These are phyloP conservation scores for Solanum chacoense DNA, from an alignment of 305 asterid species.

Conservation along the genomic window DNA sequence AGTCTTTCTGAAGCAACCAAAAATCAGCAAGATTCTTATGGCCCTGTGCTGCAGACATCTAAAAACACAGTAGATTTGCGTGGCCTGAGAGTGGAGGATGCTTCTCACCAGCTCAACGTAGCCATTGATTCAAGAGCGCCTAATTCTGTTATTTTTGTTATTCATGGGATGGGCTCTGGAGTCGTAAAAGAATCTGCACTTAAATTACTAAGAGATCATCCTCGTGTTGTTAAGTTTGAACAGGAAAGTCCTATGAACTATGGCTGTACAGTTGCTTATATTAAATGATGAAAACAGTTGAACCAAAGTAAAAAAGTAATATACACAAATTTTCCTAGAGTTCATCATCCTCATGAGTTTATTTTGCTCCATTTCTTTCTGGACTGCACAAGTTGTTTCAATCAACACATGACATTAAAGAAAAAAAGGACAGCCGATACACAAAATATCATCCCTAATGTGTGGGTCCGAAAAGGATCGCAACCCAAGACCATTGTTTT, in stretches of 20 bases:
- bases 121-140: slow-evolving; percentile 51
- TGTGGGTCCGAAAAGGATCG: not conserved
- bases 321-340: not conserved
- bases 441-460: not conserved
- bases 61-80: slow-evolving; percentile 72
- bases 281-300: slow-evolving; percentile 39
- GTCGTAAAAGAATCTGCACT: slow-evolving; percentile 65
- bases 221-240: slow-evolving; percentile 73
- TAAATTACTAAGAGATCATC: slow-evolving; percentile 42
- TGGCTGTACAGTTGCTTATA: slow-evolving; percentile 88
- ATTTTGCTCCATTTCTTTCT: not conserved
- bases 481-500: not conserved
- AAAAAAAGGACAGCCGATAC: not conserved
- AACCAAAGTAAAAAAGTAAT: not conserved
- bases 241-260: slow-evolving; percentile 72
- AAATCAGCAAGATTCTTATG: slow-evolving; percentile 36
- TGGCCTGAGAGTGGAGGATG: slow-evolving; percentile 86
- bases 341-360: not conserved
- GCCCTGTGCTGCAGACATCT: slow-evolving; percentile 65
- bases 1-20: slow-evolving; percentile 31
- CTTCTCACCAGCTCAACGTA: slow-evolving; percentile 47
- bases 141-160: slow-evolving; percentile 65
- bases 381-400: not conserved
- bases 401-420: not conserved
- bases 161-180: slow-evolving; percentile 97